These are phyloP conservation scores for Populus trichocarpa DNA, from an alignment of 441 rosid species.

Conservation along the genomic window DNA sequence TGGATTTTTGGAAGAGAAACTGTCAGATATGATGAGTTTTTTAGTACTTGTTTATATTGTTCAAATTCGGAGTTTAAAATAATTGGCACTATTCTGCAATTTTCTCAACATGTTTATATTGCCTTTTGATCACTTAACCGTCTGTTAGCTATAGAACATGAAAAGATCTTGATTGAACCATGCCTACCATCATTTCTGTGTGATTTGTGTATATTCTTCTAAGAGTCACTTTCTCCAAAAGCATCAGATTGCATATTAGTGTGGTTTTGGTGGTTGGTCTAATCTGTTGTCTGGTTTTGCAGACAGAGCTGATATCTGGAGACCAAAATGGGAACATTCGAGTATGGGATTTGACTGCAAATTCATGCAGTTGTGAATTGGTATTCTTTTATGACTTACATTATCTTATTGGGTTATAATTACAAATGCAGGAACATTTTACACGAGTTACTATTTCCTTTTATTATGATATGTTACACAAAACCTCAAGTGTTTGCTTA, in stretches of 20 bases:
- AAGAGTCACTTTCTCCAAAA: neutral
- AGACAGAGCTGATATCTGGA: constrained; percentile 94
- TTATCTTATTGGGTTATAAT: neutral
- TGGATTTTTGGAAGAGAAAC: neutral
- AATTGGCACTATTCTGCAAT: neutral
- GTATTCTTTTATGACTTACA: constrained; percentile 32
- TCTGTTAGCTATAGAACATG: neutral
- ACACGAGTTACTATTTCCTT: neutral
- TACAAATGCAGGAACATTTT: neutral
- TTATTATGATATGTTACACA: neutral
- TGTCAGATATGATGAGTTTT: neutral
- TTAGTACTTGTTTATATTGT: neutral
- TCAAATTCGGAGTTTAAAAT: neutral
- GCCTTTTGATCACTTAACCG: neutral
- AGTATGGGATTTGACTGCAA: constrained; percentile 95
- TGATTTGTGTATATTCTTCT: neutral
- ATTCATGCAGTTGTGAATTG: constrained; percentile 91
- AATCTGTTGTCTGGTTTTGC: constrained; percentile 22
- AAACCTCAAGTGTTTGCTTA: neutral
- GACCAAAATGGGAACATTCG: constrained; percentile 95
- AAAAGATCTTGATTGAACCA: neutral
- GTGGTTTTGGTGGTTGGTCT: constrained; percentile 10
- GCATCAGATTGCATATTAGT: neutral
- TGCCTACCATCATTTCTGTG: neutral
- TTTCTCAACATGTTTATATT: neutral